Evolutionary conservation across 176 grass and related monocot species (phyloP), one percentile per base, ranked within the genome.

Genomic region (Triticum aestivum): DNA sequence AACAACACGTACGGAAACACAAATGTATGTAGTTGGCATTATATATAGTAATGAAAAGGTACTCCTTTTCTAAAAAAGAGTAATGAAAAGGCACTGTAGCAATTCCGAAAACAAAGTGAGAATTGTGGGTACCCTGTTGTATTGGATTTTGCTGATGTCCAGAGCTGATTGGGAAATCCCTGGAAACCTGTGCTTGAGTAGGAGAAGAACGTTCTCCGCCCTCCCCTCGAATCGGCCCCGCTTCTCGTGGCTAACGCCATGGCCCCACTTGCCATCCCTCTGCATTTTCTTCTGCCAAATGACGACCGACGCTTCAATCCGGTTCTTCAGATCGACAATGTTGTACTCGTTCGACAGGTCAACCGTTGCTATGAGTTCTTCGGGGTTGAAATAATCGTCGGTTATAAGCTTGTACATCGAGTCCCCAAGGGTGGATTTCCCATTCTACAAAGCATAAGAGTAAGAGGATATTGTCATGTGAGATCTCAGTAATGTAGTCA

Each of bases 261-360:
- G 91, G 2, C 90, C 88, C 92, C 90, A 91, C 83, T 94, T 97
- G 41, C 58, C 64, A 15, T 97, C 92, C 44, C 94, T 94, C 1
- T 89, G 84, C 92, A 94, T 97, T 66, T 94, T 97, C 86, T 91
- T 90, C 52, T 88, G 91, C 92, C 94, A 97, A 65, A 97, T 97
- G 76, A 97, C 88, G 2, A 94, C 78, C 0, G 90, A 97, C 17
- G 94, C 94, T 64, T 97, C 92, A 2, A 97, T 90, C 39, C 92
- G 81, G 61, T 97, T 94, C 85, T 94, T 97, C 24, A 94, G 80
- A 79, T 97, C 94, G 52, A 94, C 80, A 76, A 87, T 97, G 83
- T 89, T 97, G 90, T 94, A 82, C 78, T 94, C 94, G 12, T 69
- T 84, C 0, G 92, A 86, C 67, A 94, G 63, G 62, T 94, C 92